Base-by-base conservation (phyloP, 1,139 yeast species). In the Yamadazyma taylorii region DNA sequence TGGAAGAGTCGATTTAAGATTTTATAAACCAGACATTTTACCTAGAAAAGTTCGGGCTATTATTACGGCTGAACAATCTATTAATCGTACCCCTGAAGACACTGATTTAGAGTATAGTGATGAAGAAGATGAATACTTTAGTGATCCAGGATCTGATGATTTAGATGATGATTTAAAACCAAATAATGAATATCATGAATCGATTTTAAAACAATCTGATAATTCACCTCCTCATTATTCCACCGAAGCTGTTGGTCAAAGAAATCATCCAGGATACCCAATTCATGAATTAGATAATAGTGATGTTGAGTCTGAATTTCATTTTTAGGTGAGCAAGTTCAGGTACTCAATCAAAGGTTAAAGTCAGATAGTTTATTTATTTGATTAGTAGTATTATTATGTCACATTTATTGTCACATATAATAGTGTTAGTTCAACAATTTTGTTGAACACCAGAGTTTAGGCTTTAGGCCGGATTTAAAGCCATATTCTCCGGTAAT, bases 1-100 rank as follows among this genome's bases (percentile, higher is more conserved):
- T n/a, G 73, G 74, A 3, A 59, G 75, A 48, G 73, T 66, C 22
- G 75, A 69, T 47, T 61, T 69, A 45, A 52, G 75, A 40, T 69
- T 69, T 53, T 69, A 69, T 56, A 60, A 69, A 46, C 75, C 75
- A 26, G 74, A 69, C 51, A 50, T 50, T 27, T 60, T 69, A 46
- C 73, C 74, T 3, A 45, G 40, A 21, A 52, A 53, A 34, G 69
- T 67, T 29, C 53, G 70, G 44, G 54, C 57, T 12, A 66, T 68
- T 41, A 53, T 66, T 32, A 67, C 73, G 2, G 73, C 73, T 7
- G 69, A 68, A 43, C 73, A 66, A 46, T 56, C 66, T 3, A 53
- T 43, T 26, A 43, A 48, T 24, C 52, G 51, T 24, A 9, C 32
- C 5, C 19, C 23, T 12, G 24, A 29, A 10, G 57, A 52, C 33